Evolutionary conservation across 768 basidiomycete species (phyloP).

Genomic region (Crassisporium funariophilum): DNA sequence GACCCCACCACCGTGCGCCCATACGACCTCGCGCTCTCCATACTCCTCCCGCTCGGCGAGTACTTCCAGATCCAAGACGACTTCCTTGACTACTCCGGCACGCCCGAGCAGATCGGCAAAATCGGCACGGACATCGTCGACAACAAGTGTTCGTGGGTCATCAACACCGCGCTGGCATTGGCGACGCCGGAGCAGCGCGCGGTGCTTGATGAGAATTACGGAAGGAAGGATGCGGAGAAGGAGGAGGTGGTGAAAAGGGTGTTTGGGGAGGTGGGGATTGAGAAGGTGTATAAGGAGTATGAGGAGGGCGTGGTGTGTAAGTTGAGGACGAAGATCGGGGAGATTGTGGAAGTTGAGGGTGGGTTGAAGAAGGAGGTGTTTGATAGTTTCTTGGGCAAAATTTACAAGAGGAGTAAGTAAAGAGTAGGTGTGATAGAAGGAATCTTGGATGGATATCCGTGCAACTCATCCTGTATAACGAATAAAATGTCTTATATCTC

Average conservation of each 20-base stretch:
- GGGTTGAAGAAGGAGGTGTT: slow-evolving; percentile 72
- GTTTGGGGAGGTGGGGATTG: slow-evolving; percentile 70
- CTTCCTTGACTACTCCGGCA: slow-evolving; percentile 89
- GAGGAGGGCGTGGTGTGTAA: slow-evolving; percentile 73
- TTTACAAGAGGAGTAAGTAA: slow-evolving; percentile 66
- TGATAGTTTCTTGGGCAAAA: slow-evolving; percentile 85
- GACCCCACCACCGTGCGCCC: slow-evolving; percentile 19
- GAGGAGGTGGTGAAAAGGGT: slow-evolving; percentile 52
- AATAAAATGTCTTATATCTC: too few relatives aligned
- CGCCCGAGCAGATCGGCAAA: slow-evolving; percentile 92
- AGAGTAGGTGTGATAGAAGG: too few relatives aligned
- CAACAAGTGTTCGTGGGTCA: slow-evolving; percentile 98
- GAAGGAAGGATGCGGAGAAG: slow-evolving; percentile 55
- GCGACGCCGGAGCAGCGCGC: slow-evolving; percentile 58
- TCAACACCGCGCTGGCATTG: slow-evolving; percentile 79
- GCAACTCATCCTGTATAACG: too few relatives aligned
- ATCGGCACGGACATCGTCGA: slow-evolving; percentile 98
- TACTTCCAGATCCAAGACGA: slow-evolving; percentile 99
- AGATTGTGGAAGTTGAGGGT: slow-evolving; percentile 63
- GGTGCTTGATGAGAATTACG: slow-evolving; percentile 58
- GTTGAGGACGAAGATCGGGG: slow-evolving; percentile 69
- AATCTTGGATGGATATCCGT: too few relatives aligned
- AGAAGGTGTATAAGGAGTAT: slow-evolving; percentile 70
- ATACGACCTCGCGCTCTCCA: slow-evolving; percentile 65
- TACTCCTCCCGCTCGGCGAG: slow-evolving; percentile 91